A percentile compares a stretch with the other conserved stretches of the same genome.
Conservation (phyloP, 2,329 filamentous ascomycete species). For the Colletotrichum gloeosporioides region DNA sequence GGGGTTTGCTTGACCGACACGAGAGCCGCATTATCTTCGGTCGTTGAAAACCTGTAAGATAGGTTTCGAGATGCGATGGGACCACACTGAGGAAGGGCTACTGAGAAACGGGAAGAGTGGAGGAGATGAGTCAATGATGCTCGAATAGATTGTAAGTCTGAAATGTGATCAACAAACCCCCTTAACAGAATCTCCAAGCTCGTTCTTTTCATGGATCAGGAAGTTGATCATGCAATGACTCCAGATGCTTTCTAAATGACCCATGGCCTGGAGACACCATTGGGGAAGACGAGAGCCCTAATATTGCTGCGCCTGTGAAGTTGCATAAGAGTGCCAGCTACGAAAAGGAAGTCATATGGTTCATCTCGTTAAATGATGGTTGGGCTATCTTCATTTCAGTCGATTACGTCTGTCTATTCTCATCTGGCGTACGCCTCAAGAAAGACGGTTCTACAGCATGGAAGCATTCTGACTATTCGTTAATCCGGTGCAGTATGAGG, state of each 20-base stretch:
- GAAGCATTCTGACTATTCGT: no score
- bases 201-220: no score
- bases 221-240: no score
- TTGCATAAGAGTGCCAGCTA: rapidly evolving
- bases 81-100: rapidly evolving
- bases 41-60: not conserved
- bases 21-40: not conserved
- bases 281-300: rapidly evolving
- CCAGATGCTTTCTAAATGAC: rapidly evolving
- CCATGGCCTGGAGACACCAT: no score
- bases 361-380: no score
- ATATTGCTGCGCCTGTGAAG: no score
- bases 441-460: rapidly evolving
- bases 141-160: not conserved
- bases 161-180: not conserved
- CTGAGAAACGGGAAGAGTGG: rapidly evolving
- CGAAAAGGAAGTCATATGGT: no score
- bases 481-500: no score
- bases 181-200: not conserved
- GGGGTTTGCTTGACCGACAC: not conserved
- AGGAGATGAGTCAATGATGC: not conserved
- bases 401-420: rapidly evolving
- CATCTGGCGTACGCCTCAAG: no score
- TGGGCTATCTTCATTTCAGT: no score
- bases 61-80: not conserved